phyloP scores from a whole-genome alignment of 768 basidiomycete species.

The Sarcodon aspratus region DNA sequence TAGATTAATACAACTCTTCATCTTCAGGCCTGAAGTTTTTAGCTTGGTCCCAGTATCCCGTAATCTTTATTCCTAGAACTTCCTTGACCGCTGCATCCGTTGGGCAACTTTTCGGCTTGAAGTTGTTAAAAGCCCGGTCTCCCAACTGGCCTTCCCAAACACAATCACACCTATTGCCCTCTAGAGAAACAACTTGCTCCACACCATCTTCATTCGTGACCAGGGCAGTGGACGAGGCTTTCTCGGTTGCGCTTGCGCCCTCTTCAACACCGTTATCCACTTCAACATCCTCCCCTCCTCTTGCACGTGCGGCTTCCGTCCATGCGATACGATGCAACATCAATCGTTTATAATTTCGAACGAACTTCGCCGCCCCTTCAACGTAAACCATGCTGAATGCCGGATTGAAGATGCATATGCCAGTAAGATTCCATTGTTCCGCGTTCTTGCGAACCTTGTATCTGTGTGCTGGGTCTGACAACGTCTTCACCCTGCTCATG shows the following conservation, averaged over 20 bases:
- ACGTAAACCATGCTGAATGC: slow-evolving; percentile 86
- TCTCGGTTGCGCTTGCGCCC: slow-evolving; percentile 14
- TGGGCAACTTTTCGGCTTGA: slow-evolving; percentile 74
- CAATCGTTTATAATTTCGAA: slow-evolving; percentile 79
- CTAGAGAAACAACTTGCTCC: slow-evolving; percentile 40
- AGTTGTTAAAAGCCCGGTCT: slow-evolving; percentile 70
- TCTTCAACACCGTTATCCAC: slow-evolving; percentile 37
- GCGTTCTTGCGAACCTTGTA: slow-evolving; percentile 98
- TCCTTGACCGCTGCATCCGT: slow-evolving; percentile 84
- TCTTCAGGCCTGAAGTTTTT: slow-evolving; percentile 86
- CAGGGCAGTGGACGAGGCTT: background rate
- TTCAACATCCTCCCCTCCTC: slow-evolving; percentile 64
- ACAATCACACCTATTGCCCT: slow-evolving; percentile 79
- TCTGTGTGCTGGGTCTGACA: slow-evolving; percentile 86
- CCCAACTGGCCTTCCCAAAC: slow-evolving; percentile 90
- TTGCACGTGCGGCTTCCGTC: slow-evolving; percentile 82
- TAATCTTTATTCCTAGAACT: slow-evolving; percentile 70
- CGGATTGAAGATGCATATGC: slow-evolving; percentile 86
- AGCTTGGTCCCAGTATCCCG: slow-evolving; percentile 90
- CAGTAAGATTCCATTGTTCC: slow-evolving; percentile 79
- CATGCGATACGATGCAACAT: slow-evolving; percentile 85
- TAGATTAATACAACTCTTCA: slow-evolving; percentile 49
- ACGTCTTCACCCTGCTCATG: slow-evolving; percentile 60
- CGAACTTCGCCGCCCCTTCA: slow-evolving; percentile 80
- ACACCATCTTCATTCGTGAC: slow-evolving; percentile 14